Base-by-base conservation (phyloP, 2,329 filamentous ascomycete genomes). In the Intubia oerlemansii region DNA sequence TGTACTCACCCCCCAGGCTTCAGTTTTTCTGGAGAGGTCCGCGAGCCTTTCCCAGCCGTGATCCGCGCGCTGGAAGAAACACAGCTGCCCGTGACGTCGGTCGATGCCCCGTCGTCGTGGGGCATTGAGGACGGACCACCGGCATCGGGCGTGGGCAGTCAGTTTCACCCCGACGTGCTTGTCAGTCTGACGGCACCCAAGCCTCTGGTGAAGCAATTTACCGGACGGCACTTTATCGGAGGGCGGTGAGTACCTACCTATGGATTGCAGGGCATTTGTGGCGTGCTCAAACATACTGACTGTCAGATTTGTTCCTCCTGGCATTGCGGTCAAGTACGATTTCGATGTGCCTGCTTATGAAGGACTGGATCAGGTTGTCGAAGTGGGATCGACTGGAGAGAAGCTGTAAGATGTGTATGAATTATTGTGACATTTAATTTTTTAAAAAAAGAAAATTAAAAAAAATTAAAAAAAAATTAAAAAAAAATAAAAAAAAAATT, bases 61-160 rank as follows among this genome's bases (percentile, higher is more conserved):
- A 90, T 98, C 40, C 56, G 64, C 35, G 70, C 76, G 7, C 59
- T 98, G 21, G 67, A 81, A 39, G 60, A 71, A 24, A 75, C 77
- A 5, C 62, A 62, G 16, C 44, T 88, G 7, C 78, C 82, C 0
- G 76, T 95, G 0, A 73, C 88, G 3, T 77, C 81, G 3, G 79
- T 98, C 14, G 88, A 98, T 52, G 82, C 80, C 6, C 88, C 88
- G 1, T 91, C 80, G 18, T 88, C 79, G 2, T 98, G 88, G 88
- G 71, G 88, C 48, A 90, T 98, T 32, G 79, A 92, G 44, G 57
- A 59, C 9, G 88, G 88, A 0, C 85, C 85, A 7, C 82, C 84
- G 9, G 53, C 59, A 29, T 66, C 70, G 2, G 85, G 81, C 0
- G 62, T 79, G 0, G 85, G 82, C 1, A 74, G 73, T 42, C 68